Percentiles rank a stretch among this genome's conserved stretches.
These are phyloP conservation scores for Tricholoma matsutake DNA, from an alignment of 768 basidiomycete genomes.

Conservation along the genomic window DNA sequence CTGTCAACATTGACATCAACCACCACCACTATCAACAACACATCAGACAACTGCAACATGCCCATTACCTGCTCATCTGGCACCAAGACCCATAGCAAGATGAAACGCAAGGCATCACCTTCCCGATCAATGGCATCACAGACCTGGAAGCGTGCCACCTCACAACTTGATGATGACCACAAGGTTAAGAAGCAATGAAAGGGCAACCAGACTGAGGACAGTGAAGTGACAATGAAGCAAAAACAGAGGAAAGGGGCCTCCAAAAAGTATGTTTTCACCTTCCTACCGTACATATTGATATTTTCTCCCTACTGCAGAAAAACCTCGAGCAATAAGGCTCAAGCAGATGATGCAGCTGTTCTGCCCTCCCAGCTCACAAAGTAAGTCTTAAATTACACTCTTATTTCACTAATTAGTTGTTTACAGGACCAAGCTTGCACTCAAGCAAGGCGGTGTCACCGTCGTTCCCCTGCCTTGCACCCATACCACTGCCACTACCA, in stretches of 20 bases:
- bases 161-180: neutral
- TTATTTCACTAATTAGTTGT: neutral
- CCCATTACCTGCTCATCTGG: neutral
- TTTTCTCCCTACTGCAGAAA: neutral
- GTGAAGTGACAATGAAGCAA: neutral
- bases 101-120: neutral
- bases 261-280: neutral
- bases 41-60: neutral
- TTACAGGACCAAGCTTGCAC: neutral
- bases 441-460: neutral
- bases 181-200: neutral
- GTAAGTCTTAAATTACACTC: neutral
- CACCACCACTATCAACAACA: neutral
- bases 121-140: neutral
- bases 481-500: neutral
- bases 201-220: neutral
- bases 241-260: neutral
- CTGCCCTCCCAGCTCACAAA: neutral
- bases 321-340: neutral
- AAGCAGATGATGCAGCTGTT: neutral
- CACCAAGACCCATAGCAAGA: neutral
- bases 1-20: neutral
- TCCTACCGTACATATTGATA: neutral
- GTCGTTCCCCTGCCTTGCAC: neutral
- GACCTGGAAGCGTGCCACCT: neutral